Percentiles rank a stretch among this genome's conserved stretches.
Evolutionary conservation across 371 early-diverging fungal genomes (phyloP).

Genomic region (Phascolomyces articulosus): DNA sequence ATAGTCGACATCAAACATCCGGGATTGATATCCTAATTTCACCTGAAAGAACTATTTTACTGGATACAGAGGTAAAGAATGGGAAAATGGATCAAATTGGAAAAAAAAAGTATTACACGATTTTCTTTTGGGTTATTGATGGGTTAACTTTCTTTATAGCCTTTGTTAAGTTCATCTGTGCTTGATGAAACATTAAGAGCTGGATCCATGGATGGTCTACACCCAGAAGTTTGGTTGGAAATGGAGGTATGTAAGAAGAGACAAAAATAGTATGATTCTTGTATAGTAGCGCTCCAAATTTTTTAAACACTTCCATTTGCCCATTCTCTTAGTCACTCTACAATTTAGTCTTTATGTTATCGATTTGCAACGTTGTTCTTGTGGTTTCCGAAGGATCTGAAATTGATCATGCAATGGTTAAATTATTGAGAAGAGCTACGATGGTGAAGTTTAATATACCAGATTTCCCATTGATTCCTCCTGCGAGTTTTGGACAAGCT

Average conservation of each 20-base stretch:
- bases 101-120: too few relatives aligned
- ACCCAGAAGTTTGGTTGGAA: constrained; percentile 59
- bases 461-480: constrained; percentile 42
- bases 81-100: too few relatives aligned
- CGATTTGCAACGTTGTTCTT: constrained; percentile 72
- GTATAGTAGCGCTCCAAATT: too few relatives aligned
- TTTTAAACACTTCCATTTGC: too few relatives aligned
- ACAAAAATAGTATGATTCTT: too few relatives aligned
- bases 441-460: constrained; percentile 52
- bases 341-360: constrained; percentile 58
- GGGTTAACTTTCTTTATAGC: too few relatives aligned
- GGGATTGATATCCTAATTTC: constrained; percentile 79
- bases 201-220: constrained; percentile 45
- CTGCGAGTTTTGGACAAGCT: constrained; percentile 20
- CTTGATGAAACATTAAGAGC: constrained; percentile 53
- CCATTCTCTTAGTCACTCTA: constrained; percentile 39
- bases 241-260: too few relatives aligned
- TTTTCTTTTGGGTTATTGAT: too few relatives aligned
- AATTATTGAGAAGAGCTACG: constrained; percentile 55
- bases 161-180: constrained; percentile 57
- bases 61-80: constrained; percentile 68
- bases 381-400: constrained; percentile 62
- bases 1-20: constrained; percentile 56
- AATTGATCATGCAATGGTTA: constrained; percentile 42
- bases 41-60: constrained; percentile 67